Base-by-base conservation (phyloP, 257 asterid genomes). In the Buddleja alternifolia region DNA sequence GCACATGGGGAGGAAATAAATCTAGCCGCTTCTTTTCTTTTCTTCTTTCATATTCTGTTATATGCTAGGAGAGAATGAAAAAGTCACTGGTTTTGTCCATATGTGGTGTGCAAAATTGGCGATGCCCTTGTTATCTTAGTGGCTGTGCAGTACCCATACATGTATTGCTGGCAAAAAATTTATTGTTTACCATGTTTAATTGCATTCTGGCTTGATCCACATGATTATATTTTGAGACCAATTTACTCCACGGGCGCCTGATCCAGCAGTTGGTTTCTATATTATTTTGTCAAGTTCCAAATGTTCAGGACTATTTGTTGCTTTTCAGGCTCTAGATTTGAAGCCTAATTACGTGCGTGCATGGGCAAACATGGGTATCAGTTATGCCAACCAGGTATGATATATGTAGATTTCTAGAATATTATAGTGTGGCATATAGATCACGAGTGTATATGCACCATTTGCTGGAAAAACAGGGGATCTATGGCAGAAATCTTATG, bases 291-390 rank as follows among this genome's bases (percentile, higher is more conserved):
- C 53, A 29, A 53, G 58, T 47, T 53, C 23, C 42, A 47, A 50
- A 52, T 44, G 48, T 70, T 53, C 32, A 57, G 44, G 55, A 29
- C 24, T 48, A 29, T 73, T 64, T 55, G 40, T 66, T 60, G 62
- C 58, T 61, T 80, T 73, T 60, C 91, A 94, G 99, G 99, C 99
- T 50, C 84, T 94, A 48, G 97, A 94, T 88, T 76, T 94, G 52
- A 94, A 94, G 82, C 99, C 97, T 17, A 94, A 91, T 73, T 94
- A 94, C 56, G 99, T 91, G 52, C 97, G 98, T 51, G 99, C 99
- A 34, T 94, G 99, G 99, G 99, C 99, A 44, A 94, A 94, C 80
- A 91, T 94, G 97, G 99, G 99, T 24, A 94, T 94, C 84, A 91
- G 99, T 83, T 94, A 94, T 42, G 99, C 98, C 63, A 94, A 94